phyloP scores from a whole-genome alignment of 305 asterid genomes.

The Stenogyne calaminthoides region DNA sequence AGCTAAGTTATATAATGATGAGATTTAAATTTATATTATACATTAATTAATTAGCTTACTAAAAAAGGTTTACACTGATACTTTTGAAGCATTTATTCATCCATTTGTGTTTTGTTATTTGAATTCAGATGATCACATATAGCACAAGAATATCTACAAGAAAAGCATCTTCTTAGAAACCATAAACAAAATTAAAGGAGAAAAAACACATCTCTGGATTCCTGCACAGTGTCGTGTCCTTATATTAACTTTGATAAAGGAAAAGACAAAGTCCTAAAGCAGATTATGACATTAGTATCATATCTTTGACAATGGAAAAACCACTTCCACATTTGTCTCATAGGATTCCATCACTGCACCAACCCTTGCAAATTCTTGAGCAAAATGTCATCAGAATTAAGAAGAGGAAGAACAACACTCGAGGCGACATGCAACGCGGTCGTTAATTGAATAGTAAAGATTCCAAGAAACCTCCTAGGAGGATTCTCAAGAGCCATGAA shows the following conservation, averaged over 20 bases:
- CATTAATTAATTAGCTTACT: neutral
- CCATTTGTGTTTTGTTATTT: neutral
- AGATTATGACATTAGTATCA: too few relatives aligned
- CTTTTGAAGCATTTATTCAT: neutral
- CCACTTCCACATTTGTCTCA: too few relatives aligned
- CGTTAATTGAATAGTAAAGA: conserved; percentile 57
- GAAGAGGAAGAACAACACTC: conserved; percentile 47
- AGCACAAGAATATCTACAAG: conserved; percentile 25
- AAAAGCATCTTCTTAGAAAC: conserved; percentile 29
- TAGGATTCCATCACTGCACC: too few relatives aligned
- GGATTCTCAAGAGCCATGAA: conserved; percentile 62
- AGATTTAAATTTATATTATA: neutral
- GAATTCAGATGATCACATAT: conserved; percentile 1
- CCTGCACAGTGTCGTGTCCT: too few relatives aligned
- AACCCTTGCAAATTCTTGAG: too few relatives aligned
- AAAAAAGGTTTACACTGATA: neutral
- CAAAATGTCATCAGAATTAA: too few relatives aligned
- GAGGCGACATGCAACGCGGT: conserved; percentile 39
- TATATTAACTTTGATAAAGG: too few relatives aligned
- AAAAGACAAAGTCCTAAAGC: too few relatives aligned
- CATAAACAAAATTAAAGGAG: conserved; percentile 15
- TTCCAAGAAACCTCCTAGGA: conserved; percentile 64
- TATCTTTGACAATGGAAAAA: too few relatives aligned
- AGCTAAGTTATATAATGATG: conserved; percentile 34
- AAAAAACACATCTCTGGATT: too few relatives aligned